Evolutionary conservation across 495 filamentous ascomycete species (phyloP), one percentile per base, ranked within the genome.

Genomic region (Staphylotrichum tortipilum): DNA sequence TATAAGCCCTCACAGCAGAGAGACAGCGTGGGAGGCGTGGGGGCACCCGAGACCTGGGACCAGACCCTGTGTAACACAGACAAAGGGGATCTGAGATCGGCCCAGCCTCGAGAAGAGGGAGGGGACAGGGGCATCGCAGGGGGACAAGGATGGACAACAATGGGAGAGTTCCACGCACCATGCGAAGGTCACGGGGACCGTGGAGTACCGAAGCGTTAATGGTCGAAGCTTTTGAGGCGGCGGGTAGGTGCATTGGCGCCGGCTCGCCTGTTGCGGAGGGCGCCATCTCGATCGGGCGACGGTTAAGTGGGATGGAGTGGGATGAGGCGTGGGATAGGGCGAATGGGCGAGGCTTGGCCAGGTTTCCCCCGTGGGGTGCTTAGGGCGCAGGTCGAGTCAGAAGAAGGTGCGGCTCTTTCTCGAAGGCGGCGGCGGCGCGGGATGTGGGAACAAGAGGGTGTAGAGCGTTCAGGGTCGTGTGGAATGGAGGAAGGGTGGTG

Each of bases 141-240:
- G 15, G 53, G 47, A 1, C 29, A 49, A 42, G 41, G 47, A 19
- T 38, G 43, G 35, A 8, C 47, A 42, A 47, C 38, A 46, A 45
- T 26, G 18, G 7, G 28, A 33, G 46, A 53, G 62, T 63, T 63
- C n/a, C n/a, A n/a, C n/a, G n/a, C n/a, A 78, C 75, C 66, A 78
- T 63, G 63, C 71, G 67, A 34, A 78, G 55, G 54, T 77, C 72
- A 26, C 68, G 65, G 24, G 74, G 66, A 7, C 73, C 74, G 63
- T 77, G 67, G 42, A 78, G 58, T 37, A 78, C 75, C 18, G 73
- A 76, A 31, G 75, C 75, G 59, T 55, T 69, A 53, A 75, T 61
- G 56, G 66, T 63, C 46, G 69, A 68, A 47, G 58, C 50, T 57
- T 71, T 71, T 22, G 69, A 66, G 50, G 56, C 53, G 31, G 62